Base-by-base conservation (phyloP, 2,329 filamentous ascomycete species). In the Chaetomiaceae sp. region DNA sequence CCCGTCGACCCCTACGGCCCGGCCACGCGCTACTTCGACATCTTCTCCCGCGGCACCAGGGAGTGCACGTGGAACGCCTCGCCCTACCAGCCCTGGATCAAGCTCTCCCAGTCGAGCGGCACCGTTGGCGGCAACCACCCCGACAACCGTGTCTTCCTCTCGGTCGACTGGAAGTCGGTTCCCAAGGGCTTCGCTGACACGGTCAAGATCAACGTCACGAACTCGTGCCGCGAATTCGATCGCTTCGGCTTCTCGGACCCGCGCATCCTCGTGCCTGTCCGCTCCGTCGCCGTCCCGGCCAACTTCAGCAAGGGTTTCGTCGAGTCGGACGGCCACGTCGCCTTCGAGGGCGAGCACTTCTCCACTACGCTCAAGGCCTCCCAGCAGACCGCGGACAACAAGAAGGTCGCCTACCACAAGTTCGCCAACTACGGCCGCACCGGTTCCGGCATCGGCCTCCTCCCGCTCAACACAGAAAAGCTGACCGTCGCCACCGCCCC, bases 1-100 rank as follows among this genome's bases (percentile, higher is more conserved):
- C 69, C 76, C 0, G 70, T 86, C 51, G 81, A 80, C 54, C 78
- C 75, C 0, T 85, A 83, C 50, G 79, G 81, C 1, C 72, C 75
- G 0, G 60, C 64, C 1, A 73, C 69, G 0, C 73, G 82, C 34
- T 86, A 78, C 72, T 78, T 86, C 47, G 83, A 86, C 19, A 69
- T 87, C 23, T 87, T 80, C 59, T 76, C 74, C 6, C 75, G 81
- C 3, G 82, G 83, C 13, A 75, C 73, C 0, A 65, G 70, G 2
- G 66, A 70, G 7, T 79, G 81, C 53, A 64, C 72, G 42, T 84
- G 79, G 73, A 70, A 65, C 4, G 72, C 78, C n/a, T 67, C 71
- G 1, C 65, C 74, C 1, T 68, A 69, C 40, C 64, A 72, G 12
- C 58, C 73, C 1, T 85, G 78, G 68, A 65, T 86, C 3, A 69